Percentiles rank a stretch among this genome's conserved stretches.
phyloP scores from a whole-genome alignment of 345 rosid species.

The Firmiana major region DNA sequence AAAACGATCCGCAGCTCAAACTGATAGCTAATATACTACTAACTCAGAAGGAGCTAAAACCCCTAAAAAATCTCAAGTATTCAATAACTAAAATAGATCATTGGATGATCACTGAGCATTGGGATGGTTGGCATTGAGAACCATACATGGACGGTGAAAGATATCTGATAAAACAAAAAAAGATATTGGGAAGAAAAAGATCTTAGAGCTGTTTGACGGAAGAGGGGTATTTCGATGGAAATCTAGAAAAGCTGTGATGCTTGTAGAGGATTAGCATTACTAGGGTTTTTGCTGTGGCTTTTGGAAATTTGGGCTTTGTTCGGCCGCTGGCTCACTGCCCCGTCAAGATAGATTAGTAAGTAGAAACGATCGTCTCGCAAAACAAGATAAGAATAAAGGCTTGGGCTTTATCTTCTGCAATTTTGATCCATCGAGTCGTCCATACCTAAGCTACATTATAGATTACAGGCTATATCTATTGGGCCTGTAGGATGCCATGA shows the following conservation, averaged over 20 bases:
- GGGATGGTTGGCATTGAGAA: neutral
- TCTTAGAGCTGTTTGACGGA: neutral
- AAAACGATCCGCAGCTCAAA: neutral
- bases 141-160: neutral
- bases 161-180: neutral
- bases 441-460: neutral
- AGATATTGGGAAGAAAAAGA: neutral
- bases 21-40: neutral
- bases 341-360: neutral
- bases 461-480: neutral
- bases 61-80: neutral
- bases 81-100: neutral
- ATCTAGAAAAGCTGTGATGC: neutral
- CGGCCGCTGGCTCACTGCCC: neutral
- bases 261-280: neutral
- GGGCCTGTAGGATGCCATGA: neutral
- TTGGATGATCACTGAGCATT: neutral
- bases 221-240: neutral
- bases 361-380: neutral
- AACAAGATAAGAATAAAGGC: neutral
- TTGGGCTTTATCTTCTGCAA: neutral
- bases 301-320: neutral
- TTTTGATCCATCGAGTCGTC: neutral
- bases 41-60: neutral
- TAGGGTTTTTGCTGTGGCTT: slow-evolving; percentile 1